Evolutionary conservation across 2,329 filamentous ascomycete genomes (phyloP).

Genomic region (Colletotrichum shisoi): DNA sequence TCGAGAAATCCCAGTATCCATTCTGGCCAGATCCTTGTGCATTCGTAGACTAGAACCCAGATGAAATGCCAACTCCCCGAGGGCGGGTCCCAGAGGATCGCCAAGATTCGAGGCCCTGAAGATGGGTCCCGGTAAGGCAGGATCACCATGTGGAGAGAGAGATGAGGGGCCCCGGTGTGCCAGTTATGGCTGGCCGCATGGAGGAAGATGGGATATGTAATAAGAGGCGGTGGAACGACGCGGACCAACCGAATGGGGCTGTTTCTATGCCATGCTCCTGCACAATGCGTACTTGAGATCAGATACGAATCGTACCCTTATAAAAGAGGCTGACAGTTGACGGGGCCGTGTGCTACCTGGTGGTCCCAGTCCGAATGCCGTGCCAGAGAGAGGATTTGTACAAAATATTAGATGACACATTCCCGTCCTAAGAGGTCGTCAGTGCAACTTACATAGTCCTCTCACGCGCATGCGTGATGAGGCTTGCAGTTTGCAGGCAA

Average conservation of each 20-base stretch:
- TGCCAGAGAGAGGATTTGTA: neutral
- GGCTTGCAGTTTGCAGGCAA: conserved; percentile 27
- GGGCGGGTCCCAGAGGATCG: conserved; percentile 27
- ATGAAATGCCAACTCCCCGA: conserved; percentile 16
- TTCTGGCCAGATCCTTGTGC: neutral
- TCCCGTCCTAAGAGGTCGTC: neutral
- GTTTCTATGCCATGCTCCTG: neutral
- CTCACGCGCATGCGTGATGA: conserved; percentile 21
- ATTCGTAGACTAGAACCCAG: neutral
- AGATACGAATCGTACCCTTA: neutral
- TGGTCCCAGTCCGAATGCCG: neutral
- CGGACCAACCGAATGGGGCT: neutral
- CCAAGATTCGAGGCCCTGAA: conserved; percentile 24
- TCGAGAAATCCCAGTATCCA: neutral
- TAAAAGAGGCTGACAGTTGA: neutral
- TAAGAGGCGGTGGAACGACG: conserved; percentile 1
- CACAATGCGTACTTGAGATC: neutral
- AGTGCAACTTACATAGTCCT: conserved; percentile 14
- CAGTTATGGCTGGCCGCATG: conserved; percentile 12
- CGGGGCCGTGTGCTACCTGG: neutral
- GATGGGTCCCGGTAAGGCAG: conserved; percentile 32
- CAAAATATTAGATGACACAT: neutral
- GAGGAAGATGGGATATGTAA: conserved; percentile 2
- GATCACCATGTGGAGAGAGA: conserved; percentile 34
- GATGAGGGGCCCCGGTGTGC: conserved; percentile 2